Evolutionary conservation across 495 filamentous ascomycete genomes (phyloP).

Genomic region (Penicillium parvum): DNA sequence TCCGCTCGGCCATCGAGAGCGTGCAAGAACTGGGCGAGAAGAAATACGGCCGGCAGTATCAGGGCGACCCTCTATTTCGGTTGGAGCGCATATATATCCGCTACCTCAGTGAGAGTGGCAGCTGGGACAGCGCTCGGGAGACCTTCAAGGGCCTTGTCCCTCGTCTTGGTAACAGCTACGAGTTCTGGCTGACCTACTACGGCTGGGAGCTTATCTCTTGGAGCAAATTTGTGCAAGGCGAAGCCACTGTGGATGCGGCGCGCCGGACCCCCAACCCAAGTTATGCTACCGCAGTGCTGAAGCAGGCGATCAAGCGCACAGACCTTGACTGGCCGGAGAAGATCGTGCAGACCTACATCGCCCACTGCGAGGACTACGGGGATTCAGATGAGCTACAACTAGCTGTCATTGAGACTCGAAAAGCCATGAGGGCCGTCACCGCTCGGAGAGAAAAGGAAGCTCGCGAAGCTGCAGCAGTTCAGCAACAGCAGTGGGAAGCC

Average conservation of each 20-base stretch:
- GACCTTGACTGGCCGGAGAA: constrained; percentile 91
- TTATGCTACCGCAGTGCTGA: constrained; percentile 67
- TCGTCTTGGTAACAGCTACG: constrained; percentile 68
- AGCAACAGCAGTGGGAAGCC: constrained; percentile 28
- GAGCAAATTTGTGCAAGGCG: constrained; percentile 51
- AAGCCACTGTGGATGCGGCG: constrained; percentile 43
- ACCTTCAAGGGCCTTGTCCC: constrained; percentile 69
- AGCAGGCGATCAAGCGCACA: constrained; percentile 62
- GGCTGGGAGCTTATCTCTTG: constrained; percentile 79
- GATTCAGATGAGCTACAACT: constrained; percentile 64
- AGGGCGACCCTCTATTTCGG: constrained; percentile 81
- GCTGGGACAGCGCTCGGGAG: constrained; percentile 60
- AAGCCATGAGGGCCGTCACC: constrained; percentile 56
- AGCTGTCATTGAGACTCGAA: constrained; percentile 64
- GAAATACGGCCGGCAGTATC: constrained; percentile 68
- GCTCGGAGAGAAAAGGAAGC: constrained; percentile 64
- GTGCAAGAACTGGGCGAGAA: constrained; percentile 72
- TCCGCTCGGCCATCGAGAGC: constrained; percentile 77
- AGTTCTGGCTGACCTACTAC: constrained; percentile 92
- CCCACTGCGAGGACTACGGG: constrained; percentile 87
- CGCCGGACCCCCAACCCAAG: constrained; percentile 51
- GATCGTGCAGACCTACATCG: constrained; percentile 73
- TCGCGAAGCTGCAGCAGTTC: constrained; percentile 48
- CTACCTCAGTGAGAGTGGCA: constrained; percentile 73
- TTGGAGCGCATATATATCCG: constrained; percentile 90